Percentiles rank a stretch among this genome's conserved stretches.
Conservation (phyloP, 805 yeast genomes). For the Metschnikowia kofuensis region DNA sequence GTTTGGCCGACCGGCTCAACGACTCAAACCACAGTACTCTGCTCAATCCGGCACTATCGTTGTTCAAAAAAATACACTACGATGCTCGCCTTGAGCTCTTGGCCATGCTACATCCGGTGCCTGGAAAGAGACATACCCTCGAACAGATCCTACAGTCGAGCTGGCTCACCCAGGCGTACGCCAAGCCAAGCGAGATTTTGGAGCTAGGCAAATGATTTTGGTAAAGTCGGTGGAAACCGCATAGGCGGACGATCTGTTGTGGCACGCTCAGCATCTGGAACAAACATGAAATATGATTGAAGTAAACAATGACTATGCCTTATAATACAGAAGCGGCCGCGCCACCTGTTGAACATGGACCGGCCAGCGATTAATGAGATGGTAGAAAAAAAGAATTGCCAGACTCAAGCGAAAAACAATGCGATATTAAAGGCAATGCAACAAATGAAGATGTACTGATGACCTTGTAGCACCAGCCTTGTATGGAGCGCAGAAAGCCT, state of each 20-base stretch:
- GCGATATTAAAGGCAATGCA: slow-evolving; percentile 2
- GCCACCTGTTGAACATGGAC: neutral
- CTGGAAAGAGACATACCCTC: slow-evolving; percentile 22
- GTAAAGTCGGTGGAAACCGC: too few species aligned
- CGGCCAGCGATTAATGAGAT: neutral
- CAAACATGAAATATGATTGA: slow-evolving; percentile 4
- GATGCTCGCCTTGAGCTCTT: slow-evolving; percentile 34
- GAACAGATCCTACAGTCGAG: slow-evolving; percentile 25
- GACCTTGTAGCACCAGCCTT: neutral
- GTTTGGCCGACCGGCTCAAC: slow-evolving; percentile 25
- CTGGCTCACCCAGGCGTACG: slow-evolving; percentile 41
- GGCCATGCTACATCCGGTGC: slow-evolving; percentile 33
- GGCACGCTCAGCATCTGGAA: neutral
- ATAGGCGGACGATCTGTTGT: too few species aligned
- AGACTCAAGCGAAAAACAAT: neutral
- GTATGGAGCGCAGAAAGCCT: neutral
- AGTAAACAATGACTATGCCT: slow-evolving; percentile 10
- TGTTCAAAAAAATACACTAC: slow-evolving; percentile 37
- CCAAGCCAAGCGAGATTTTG: slow-evolving; percentile 36
- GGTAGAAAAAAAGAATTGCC: neutral
- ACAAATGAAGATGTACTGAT: slow-evolving; percentile 1
- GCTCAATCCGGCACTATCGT: slow-evolving; percentile 30
- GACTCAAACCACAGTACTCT: slow-evolving; percentile 17
- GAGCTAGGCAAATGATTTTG: slow-evolving; percentile 4
- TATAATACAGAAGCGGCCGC: slow-evolving; percentile 6